These are phyloP conservation scores for Nakaseomyces kungkrabaensis DNA, from an alignment of 1,139 yeast species.

Conservation along the genomic window DNA sequence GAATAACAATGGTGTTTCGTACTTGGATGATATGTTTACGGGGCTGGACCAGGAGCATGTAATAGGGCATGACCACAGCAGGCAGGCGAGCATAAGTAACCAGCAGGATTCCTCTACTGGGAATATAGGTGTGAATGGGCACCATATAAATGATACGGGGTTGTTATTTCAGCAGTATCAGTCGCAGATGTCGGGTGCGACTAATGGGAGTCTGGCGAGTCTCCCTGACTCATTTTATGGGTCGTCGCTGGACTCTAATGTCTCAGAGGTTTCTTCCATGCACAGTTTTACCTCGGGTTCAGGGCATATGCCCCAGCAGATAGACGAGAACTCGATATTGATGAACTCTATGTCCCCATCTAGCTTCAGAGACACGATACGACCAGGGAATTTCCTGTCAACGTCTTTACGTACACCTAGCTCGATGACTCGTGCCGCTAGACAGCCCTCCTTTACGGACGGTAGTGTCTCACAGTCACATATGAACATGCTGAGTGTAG, in stretches of 20 bases:
- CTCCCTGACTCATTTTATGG: conserved; percentile 1
- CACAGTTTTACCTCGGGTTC: neutral
- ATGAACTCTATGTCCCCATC: conserved; percentile 2
- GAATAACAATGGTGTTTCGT: conserved; percentile 10
- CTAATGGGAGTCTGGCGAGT: conserved; percentile 1
- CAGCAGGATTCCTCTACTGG: neutral
- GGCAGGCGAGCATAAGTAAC: conserved; percentile 1
- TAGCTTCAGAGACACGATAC: conserved; percentile 6
- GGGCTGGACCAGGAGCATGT: conserved; percentile 1
- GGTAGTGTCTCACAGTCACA: neutral
- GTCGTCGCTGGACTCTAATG: conserved; percentile 1
- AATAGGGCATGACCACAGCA: neutral
- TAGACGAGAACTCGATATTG: conserved; percentile 2
- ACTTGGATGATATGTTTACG: conserved; percentile 19
- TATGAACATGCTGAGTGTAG: conserved; percentile 2
- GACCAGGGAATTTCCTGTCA: conserved; percentile 23
- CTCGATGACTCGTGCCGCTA: neutral
- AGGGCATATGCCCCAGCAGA: neutral
- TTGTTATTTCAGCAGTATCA: neutral
- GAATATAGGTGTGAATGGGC: neutral
- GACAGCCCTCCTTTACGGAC: neutral
- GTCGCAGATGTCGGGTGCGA: neutral
- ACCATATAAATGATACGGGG: neutral
- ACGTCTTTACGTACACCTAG: conserved; percentile 20
- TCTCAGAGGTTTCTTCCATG: conserved; percentile 1